A percentile compares a stretch with the other conserved stretches of the same genome.
Conservation (phyloP, 768 basidiomycete species). For the Boletus pseudo-olivaceus region DNA sequence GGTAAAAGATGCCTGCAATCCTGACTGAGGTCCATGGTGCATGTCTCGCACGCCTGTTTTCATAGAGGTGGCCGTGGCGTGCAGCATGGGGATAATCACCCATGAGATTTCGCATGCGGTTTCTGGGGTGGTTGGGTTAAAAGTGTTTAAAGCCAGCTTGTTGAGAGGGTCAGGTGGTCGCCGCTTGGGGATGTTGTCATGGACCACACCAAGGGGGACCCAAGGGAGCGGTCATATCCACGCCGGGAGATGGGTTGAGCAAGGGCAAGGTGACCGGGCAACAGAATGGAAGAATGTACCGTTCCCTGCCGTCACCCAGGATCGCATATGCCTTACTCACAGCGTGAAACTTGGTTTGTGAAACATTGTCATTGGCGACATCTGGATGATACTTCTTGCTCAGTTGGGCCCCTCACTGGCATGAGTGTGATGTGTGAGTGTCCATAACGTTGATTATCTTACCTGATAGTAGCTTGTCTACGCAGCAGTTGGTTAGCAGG, state of each 20-base stretch:
- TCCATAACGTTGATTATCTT: neutral
- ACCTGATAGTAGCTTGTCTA: slow-evolving; percentile 34
- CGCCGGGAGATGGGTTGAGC: slow-evolving; percentile 19
- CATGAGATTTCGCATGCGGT: slow-evolving; percentile 14
- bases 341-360: slow-evolving; percentile 40
- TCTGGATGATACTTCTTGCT: slow-evolving; percentile 50
- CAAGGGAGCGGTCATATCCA: slow-evolving; percentile 28
- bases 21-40: slow-evolving; percentile 2
- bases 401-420: slow-evolving; percentile 28
- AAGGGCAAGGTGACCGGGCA: neutral
- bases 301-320: slow-evolving; percentile 43
- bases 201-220: slow-evolving; percentile 7
- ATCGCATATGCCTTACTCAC: slow-evolving; percentile 47
- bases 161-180: slow-evolving; percentile 24
- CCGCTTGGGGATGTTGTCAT: slow-evolving; percentile 30
- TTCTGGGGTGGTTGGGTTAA: slow-evolving; percentile 26
- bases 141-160: slow-evolving; percentile 24
- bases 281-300: slow-evolving; percentile 25
- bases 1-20: slow-evolving; percentile 1
- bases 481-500: neutral
- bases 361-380: slow-evolving; percentile 34
- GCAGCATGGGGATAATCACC: slow-evolving; percentile 5
- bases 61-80: slow-evolving; percentile 8
- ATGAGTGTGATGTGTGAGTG: too few species aligned
- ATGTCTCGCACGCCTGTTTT: slow-evolving; percentile 3